Percentiles rank a stretch among this genome's conserved stretches.
phyloP scores from a whole-genome alignment of 164 flowering plant genomes.

The Aristolochia contorta region DNA sequence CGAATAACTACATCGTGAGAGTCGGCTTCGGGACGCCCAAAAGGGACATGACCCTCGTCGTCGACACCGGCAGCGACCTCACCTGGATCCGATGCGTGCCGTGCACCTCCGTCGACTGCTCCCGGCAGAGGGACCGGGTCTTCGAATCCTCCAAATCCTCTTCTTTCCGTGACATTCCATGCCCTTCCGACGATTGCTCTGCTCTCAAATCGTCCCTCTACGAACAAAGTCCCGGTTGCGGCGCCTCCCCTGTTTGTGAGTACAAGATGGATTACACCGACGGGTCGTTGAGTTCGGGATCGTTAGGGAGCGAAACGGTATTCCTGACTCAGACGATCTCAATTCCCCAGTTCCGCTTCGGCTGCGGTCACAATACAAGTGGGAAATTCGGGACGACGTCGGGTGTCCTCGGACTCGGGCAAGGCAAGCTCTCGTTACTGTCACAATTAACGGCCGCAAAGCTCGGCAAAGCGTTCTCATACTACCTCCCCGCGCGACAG shows the following conservation, averaged over 20 bases:
- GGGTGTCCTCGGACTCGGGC: conserved; percentile 5
- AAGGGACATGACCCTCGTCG: neutral
- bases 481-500: neutral
- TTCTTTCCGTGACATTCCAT: neutral
- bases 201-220: neutral
- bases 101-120: neutral
- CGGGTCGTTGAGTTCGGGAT: neutral
- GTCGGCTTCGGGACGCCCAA: conserved; percentile 5
- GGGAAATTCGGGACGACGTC: conserved; percentile 1
- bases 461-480: conserved; percentile 4
- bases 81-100: conserved; percentile 7
- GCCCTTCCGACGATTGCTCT: neutral
- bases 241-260: neutral
- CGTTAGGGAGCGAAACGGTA: neutral
- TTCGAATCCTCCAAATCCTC: neutral
- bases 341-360: conserved; percentile 1
- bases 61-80: conserved; percentile 9
- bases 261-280: conserved; percentile 1
- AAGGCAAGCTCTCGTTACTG: neutral
- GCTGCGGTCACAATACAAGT: conserved; percentile 2
- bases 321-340: neutral
- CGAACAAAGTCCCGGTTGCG: neutral
- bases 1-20: conserved; percentile 1
- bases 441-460: neutral
- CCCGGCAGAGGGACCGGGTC: neutral